phyloP scores from a whole-genome alignment of 2,329 filamentous ascomycete genomes.

The Lasiodiplodia sp. region DNA sequence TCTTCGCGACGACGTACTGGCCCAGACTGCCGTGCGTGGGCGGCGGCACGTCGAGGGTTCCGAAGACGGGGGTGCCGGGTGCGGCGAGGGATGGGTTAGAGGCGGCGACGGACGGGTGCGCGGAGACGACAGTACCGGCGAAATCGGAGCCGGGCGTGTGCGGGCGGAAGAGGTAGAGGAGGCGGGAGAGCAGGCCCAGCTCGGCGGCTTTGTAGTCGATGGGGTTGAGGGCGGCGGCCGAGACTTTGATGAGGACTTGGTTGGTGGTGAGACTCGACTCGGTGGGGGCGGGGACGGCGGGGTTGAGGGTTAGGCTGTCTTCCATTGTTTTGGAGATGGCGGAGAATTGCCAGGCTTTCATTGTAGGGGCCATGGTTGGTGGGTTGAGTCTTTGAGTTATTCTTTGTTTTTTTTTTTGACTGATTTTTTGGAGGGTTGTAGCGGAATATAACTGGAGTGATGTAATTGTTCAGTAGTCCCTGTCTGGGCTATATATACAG shows the following conservation, averaged over 20 bases:
- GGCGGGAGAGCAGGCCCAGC: slow-evolving; percentile 51
- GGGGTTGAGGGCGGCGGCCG: slow-evolving; percentile 65
- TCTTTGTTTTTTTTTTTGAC: too few relatives aligned
- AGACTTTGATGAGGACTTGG: slow-evolving; percentile 64
- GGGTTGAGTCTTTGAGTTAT: not conserved
- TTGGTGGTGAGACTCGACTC: slow-evolving; percentile 41
- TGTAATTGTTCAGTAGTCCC: too few relatives aligned
- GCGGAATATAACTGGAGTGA: too few relatives aligned
- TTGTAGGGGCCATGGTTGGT: slow-evolving; percentile 45
- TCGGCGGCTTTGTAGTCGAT: slow-evolving; percentile 71
- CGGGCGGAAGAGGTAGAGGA: slow-evolving; percentile 43
- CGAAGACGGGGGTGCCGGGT: slow-evolving; percentile 51
- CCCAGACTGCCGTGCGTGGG: too few relatives aligned
- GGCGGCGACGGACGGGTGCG: slow-evolving; percentile 34
- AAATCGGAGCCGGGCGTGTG: slow-evolving; percentile 60
- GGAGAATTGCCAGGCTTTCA: slow-evolving; percentile 67
- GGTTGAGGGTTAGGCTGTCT: slow-evolving; percentile 59
- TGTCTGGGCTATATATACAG: too few relatives aligned
- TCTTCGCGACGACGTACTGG: too few relatives aligned
- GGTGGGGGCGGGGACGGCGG: slow-evolving; percentile 52
- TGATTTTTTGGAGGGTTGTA: too few relatives aligned
- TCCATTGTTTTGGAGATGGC: slow-evolving; percentile 57
- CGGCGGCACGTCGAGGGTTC: slow-evolving; percentile 35
- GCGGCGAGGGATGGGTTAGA: slow-evolving; percentile 37
- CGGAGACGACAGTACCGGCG: slow-evolving; percentile 57